Base-by-base conservation (phyloP, 306 rosid genomes). In the Castanea mollissima region DNA sequence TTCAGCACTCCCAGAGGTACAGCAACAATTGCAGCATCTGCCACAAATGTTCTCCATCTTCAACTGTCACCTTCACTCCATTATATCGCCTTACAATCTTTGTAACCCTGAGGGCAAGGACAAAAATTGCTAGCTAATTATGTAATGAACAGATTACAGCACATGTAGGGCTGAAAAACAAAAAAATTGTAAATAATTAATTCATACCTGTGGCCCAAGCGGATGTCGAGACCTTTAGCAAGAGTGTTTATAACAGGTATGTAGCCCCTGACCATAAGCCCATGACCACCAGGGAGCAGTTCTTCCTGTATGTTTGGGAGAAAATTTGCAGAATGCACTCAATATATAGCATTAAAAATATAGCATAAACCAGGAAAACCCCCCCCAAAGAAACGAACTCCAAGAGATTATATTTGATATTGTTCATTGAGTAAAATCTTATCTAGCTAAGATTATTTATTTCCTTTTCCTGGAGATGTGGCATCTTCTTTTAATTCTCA, bases 281-380 rank as follows among this genome's bases (percentile, higher is more conserved):
- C 99, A 79, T 96, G 99, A 76, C 99, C 99, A 77, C 99, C 99
- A 79, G 99, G 99, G 72, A 93, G 96, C 77, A 96, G 84, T 63
- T 81, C 99, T 84, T 96, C 99, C 99, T 96, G 86, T 41, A 75
- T 41, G 35, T 51, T 13, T 56, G 55, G 64, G 74, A 74, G 55
- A 35, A 76, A 55, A 59, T 38, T 69, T 46, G 80, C 70, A 68
- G 11, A 13, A 68, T 38, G 52, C 72, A 16, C 15, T 68, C 72
- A 68, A 68, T 15, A 63, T 14, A 2, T 29, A 34, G 31, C 20
- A 3, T 5, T 12, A 63, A 3, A 6, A 63, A 63, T 29, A 63
- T 13, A 23, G 29, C 11, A 58, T 7, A 20, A 21, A 1, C 59
- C 16, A 49, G 16, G 16, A 13, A 49, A 49, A 49, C 16, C 54